phyloP scores from a whole-genome alignment of 495 filamentous ascomycete genomes.

The Podospora anserina region DNA sequence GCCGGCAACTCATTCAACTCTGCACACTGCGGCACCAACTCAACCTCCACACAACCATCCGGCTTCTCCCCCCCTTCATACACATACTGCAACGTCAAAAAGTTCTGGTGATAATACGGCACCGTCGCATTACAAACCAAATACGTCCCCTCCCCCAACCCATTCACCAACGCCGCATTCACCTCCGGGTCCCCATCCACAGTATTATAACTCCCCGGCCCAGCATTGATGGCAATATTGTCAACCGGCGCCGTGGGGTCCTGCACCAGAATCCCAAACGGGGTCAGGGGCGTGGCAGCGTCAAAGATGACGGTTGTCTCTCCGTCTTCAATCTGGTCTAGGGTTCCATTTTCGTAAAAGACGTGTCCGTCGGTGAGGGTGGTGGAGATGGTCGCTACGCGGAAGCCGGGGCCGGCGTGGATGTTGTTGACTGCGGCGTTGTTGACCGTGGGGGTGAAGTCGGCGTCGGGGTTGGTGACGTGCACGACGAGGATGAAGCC shows the following conservation, averaged over 20 bases:
- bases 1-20: conserved; percentile 22
- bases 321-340: conserved; percentile 30
- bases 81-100: conserved; percentile 25
- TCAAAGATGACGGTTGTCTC: conserved; percentile 23
- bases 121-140: conserved; percentile 30
- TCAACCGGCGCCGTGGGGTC: conserved; percentile 6
- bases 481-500: conserved; percentile 35
- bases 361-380: conserved; percentile 20
- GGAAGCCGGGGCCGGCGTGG: conserved; percentile 34
- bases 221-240: conserved; percentile 27
- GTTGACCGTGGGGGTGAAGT: conserved; percentile 30
- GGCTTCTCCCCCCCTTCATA: conserved; percentile 20
- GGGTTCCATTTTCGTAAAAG: conserved; percentile 41
- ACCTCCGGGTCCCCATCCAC: conserved; percentile 12
- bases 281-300: conserved; percentile 8
- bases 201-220: conserved; percentile 19
- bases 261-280: conserved; percentile 28
- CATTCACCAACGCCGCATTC: conserved; percentile 18
- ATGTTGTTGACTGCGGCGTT: conserved; percentile 23
- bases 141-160: conserved; percentile 23
- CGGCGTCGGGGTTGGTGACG: conserved; percentile 24
- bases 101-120: conserved; percentile 23
- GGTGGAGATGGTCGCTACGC: conserved; percentile 27
- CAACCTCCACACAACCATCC: conserved; percentile 26
- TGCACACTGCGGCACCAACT: conserved; percentile 31